Evolutionary conservation across 352 stramenopile genomes (phyloP).

Genomic region (Pythium chondricola): DNA sequence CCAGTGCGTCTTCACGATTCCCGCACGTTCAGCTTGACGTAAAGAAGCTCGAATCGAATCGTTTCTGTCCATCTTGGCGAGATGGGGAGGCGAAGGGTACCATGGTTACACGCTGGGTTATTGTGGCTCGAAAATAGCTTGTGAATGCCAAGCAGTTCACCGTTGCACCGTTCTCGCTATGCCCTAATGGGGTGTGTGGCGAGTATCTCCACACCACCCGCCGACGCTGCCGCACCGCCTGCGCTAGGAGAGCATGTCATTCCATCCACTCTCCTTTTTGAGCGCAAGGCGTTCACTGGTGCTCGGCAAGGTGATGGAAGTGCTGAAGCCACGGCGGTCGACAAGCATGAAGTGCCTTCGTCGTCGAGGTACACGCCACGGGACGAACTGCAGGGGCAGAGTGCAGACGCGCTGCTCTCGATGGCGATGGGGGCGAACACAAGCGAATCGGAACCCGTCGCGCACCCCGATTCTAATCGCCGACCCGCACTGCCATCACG

Average conservation of each 20-base stretch:
- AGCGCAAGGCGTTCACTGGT: neutral
- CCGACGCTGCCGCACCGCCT: neutral
- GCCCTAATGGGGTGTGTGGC: constrained; percentile 13
- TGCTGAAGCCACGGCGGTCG: neutral
- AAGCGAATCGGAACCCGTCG: neutral
- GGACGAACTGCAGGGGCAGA: neutral
- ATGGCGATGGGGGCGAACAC: constrained; percentile 17
- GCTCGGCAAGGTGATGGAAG: neutral
- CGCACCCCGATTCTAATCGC: neutral
- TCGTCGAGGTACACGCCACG: constrained; percentile 4
- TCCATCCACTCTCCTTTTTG: too few relatives aligned
- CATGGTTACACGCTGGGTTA: too few relatives aligned
- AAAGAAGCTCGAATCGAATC: too few relatives aligned
- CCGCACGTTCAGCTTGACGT: too few relatives aligned
- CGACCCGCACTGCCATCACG: neutral
- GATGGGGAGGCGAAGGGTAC: too few relatives aligned
- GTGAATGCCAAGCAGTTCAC: too few relatives aligned
- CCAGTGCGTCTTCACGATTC: too few relatives aligned
- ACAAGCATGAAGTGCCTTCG: neutral
- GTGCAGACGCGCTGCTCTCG: constrained; percentile 5
- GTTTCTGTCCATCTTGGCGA: too few relatives aligned
- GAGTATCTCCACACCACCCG: constrained; percentile 1
- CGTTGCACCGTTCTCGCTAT: too few relatives aligned
- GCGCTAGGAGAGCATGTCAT: too few relatives aligned
- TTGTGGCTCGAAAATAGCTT: too few relatives aligned